Evolutionary conservation across 768 basidiomycete species (phyloP).

Genomic region (Termitomyces sp.): DNA sequence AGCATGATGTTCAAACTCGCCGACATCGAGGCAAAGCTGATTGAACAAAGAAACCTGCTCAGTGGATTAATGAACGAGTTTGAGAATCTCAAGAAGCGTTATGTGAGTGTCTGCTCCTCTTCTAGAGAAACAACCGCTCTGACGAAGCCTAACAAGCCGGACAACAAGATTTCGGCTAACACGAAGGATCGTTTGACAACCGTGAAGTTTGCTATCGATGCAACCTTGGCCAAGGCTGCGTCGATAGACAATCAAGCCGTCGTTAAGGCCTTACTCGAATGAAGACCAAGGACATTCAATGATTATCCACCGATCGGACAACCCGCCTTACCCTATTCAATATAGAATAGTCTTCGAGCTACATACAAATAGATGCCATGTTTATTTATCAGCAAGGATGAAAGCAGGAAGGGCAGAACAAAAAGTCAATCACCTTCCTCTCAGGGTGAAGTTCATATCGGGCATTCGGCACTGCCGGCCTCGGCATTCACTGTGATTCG

Average conservation of each 20-base stretch:
- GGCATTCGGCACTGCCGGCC: too few relatives aligned
- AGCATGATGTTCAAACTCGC: conserved; percentile 4
- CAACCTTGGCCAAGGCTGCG: conserved; percentile 2
- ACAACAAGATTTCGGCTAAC: background rate
- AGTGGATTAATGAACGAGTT: background rate
- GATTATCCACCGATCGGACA: too few relatives aligned
- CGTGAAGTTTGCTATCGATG: conserved; percentile 1
- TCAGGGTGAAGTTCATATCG: background rate
- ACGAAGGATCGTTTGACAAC: conserved; percentile 1
- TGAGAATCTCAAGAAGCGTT: conserved; percentile 1
- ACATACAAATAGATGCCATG: background rate
- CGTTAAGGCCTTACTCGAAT: background rate
- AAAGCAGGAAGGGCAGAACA: background rate
- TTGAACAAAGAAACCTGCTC: conserved; percentile 2
- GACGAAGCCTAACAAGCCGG: background rate
- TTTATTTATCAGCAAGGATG: too few relatives aligned
- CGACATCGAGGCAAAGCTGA: conserved; percentile 1
- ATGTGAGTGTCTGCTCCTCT: background rate
- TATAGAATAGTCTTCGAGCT: background rate
- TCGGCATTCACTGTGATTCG: too few relatives aligned
- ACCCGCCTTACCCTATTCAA: background rate
- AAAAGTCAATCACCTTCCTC: background rate
- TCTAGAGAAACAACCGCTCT: background rate
- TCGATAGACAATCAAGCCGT: background rate
- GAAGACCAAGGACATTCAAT: background rate